Conservation (phyloP, 306 rosid genomes). For the Purshia tridentata region DNA sequence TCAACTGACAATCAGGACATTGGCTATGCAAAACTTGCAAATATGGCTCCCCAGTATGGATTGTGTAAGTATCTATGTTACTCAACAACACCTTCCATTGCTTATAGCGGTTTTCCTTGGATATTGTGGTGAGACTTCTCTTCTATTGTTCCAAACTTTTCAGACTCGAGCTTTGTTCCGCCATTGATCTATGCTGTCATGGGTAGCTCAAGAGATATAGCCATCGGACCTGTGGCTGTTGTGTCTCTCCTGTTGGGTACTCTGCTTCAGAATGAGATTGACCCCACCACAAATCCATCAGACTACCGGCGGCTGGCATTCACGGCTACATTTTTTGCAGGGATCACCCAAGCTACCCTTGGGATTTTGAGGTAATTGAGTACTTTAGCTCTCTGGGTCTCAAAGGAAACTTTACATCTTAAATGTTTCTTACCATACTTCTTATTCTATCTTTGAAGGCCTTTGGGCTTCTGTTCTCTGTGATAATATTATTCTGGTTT, state of each 20-base stretch:
- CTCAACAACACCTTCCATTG: not conserved
- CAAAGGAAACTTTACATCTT: slow-evolving; percentile 5
- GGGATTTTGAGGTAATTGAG: slow-evolving; percentile 68
- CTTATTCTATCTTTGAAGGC: not conserved
- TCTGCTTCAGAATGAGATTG: slow-evolving; percentile 65
- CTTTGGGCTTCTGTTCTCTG: not conserved
- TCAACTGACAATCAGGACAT: slow-evolving; percentile 61
- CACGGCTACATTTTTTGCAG: slow-evolving; percentile 94
- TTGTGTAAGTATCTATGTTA: slow-evolving; percentile 58
- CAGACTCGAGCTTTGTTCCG: slow-evolving; percentile 96
- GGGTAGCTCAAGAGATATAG: slow-evolving; percentile 99
- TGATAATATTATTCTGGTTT: slow-evolving; percentile 3
- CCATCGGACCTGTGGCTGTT: slow-evolving; percentile 96
- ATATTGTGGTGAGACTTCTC: slow-evolving; percentile 28
- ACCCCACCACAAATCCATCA: slow-evolving; percentile 38
- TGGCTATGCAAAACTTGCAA: slow-evolving; percentile 86
- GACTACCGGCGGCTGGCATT: slow-evolving; percentile 83
- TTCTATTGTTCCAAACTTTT: slow-evolving; percentile 18
- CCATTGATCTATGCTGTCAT: slow-evolving; percentile 86
- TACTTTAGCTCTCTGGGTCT: not conserved
- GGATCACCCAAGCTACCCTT: slow-evolving; percentile 89
- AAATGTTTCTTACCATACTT: not conserved
- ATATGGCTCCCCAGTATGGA: slow-evolving; percentile 86
- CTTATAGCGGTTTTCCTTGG: slow-evolving; percentile 1
- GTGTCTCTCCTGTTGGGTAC: slow-evolving; percentile 92